phyloP scores from a whole-genome alignment of 2,329 filamentous ascomycete species.

The Fusarium beomiforme region DNA sequence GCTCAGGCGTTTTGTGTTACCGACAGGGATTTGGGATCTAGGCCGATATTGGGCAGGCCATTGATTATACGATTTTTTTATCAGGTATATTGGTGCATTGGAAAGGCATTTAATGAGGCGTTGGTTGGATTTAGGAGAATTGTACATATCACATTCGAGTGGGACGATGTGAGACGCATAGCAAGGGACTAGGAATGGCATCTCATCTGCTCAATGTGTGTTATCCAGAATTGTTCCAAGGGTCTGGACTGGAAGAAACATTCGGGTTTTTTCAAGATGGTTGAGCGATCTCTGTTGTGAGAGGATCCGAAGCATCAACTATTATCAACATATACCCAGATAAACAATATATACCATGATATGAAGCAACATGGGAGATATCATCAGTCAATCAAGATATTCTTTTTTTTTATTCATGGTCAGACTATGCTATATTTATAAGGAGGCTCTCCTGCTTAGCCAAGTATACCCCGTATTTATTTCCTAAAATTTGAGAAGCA shows the following conservation, averaged over 20 bases:
- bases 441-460: not conserved
- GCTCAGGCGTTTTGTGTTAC: slow-evolving; percentile 44
- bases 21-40: slow-evolving; percentile 20
- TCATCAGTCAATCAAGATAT: not conserved
- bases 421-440: not conserved
- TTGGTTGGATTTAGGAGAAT: slow-evolving; percentile 21
- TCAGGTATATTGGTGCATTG: slow-evolving; percentile 25
- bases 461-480: not conserved
- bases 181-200: not conserved
- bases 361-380: not conserved
- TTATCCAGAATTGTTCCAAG: not conserved
- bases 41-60: slow-evolving; percentile 24
- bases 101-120: slow-evolving; percentile 35
- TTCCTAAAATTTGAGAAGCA: not conserved
- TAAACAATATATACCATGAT: slow-evolving; percentile 5
- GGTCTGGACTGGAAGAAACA: not conserved
- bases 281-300: not conserved
- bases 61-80: slow-evolving; percentile 24
- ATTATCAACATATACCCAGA: not conserved
- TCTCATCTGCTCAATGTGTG: not conserved
- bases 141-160: slow-evolving; percentile 1
- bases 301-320: not conserved
- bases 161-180: not conserved
- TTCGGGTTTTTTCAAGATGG: not conserved
- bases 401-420: no score